A percentile compares a stretch with the other conserved stretches of the same genome.
Evolutionary conservation across 2,329 filamentous ascomycete species (phyloP).

Genomic region (Blastomyces parvus): DNA sequence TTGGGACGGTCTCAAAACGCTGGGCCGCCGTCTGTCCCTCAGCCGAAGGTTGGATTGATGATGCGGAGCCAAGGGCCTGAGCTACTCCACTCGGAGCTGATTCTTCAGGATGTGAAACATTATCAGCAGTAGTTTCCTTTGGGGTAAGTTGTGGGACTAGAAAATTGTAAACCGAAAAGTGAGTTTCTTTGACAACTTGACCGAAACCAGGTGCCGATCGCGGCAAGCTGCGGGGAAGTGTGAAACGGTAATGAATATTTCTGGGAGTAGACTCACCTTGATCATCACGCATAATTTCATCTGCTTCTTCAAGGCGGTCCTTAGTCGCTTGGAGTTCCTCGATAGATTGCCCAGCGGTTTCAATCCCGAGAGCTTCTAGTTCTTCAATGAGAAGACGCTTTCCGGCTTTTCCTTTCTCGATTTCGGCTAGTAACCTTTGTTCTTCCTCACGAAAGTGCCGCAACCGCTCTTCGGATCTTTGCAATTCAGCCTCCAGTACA

Average conservation of each 20-base stretch:
- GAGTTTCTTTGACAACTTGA: constrained; percentile 6
- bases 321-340: constrained; percentile 35
- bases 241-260: not conserved
- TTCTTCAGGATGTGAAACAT: not conserved
- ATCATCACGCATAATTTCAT: constrained; percentile 14
- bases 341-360: constrained; percentile 40
- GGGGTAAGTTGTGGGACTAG: not conserved
- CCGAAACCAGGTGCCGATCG: not conserved
- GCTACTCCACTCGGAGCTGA: not conserved
- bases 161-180: not conserved
- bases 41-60: not conserved
- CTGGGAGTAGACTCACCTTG: constrained; percentile 13
- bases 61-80: not conserved
- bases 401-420: constrained; percentile 36
- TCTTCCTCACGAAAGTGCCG: constrained; percentile 27
- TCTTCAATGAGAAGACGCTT: constrained; percentile 39
- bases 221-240: not conserved
- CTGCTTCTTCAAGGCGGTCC: constrained; percentile 16
- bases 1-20: constrained; percentile 8
- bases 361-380: constrained; percentile 40
- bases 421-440: constrained; percentile 37
- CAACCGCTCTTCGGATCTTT: constrained; percentile 28
- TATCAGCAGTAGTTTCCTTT: not conserved
- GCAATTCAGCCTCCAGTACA: constrained; percentile 38
- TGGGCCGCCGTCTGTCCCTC: not conserved